Base-by-base conservation (phyloP, 2,329 filamentous ascomycete genomes). In the Raffaelea ambrosiae region DNA sequence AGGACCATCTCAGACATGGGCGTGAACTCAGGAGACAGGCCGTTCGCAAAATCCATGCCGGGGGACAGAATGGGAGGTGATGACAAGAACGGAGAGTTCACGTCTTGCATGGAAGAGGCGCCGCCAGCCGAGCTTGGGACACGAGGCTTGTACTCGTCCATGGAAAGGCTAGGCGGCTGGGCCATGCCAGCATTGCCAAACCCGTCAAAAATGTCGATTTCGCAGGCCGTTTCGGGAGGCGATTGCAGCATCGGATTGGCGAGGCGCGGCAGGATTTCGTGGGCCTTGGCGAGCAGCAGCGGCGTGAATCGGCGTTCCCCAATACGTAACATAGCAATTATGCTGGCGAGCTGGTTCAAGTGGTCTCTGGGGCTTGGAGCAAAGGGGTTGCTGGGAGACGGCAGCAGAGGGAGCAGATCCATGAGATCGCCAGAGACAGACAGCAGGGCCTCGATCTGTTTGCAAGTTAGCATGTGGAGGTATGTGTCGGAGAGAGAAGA, bases 221-320 rank as follows among this genome's bases (percentile, higher is more conserved):
- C 66, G 52, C 61, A 66, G 2, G 69, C 56, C 38, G 68, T 76
- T 44, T 83, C 79, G 0, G 80, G 79, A 0, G 75, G 69, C 18
- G 74, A 74, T 52, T 76, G 74, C 14, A 83, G 70, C 68, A 79
- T 74, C 1, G 79, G 80, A 54, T 75, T 79, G 49, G 73, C 70
- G 16, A 83, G 67, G 14, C 72, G 72, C 8, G 84, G 84, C 3
- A 90, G 67, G 3, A 84, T 73, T 39, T 91, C 84, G 51, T 83
- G 75, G 36, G 91, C 76, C 66, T 91, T 93, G 61, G 76, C 77
- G 48, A 93, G 66, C 1, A 95, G 73, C 1, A 94, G 72, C 3
- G 87, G 87, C 14, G 91, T 70, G 60, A 88, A 93, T 45, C 84
- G 83, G 52, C 84, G 77, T 48, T 90, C 77, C 7, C 86, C 86